phyloP scores from a whole-genome alignment of 2,329 filamentous ascomycete species.

The Trichoderma lentiforme region DNA sequence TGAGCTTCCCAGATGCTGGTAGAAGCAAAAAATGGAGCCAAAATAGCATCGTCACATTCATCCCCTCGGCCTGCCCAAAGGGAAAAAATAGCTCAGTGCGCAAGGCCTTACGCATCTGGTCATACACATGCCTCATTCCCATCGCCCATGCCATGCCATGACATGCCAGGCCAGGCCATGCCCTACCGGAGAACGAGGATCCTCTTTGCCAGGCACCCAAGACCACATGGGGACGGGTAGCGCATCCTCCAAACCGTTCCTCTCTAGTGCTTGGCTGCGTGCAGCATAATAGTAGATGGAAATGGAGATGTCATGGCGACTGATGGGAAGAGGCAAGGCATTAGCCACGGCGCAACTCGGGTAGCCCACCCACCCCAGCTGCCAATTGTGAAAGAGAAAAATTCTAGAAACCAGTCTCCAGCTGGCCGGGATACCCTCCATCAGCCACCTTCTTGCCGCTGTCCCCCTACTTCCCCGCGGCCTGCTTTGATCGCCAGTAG shows the following conservation, averaged over 20 bases:
- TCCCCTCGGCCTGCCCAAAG: constrained; percentile 11
- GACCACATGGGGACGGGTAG: not conserved
- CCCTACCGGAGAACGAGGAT: constrained; percentile 4
- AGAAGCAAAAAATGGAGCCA: constrained; percentile 4
- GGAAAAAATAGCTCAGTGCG: constrained; percentile 10
- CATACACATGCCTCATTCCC: constrained; percentile 1
- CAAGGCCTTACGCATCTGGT: not conserved
- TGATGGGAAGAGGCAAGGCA: not conserved
- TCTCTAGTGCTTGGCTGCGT: not conserved
- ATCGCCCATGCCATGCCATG: not conserved
- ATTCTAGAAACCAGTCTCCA: constrained; percentile 15
- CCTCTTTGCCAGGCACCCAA: constrained; percentile 3
- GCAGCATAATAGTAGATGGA: not conserved
- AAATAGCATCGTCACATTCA: constrained; percentile 13
- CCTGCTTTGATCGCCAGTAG: not conserved
- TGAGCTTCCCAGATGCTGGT: not conserved
- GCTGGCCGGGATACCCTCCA: constrained; percentile 9
- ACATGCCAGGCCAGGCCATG: not conserved
- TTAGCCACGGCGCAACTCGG: constrained; percentile 1
- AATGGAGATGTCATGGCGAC: not conserved
- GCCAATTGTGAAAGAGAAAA: constrained; percentile 7
- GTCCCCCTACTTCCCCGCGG: constrained; percentile 9
- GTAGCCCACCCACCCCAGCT: not conserved
- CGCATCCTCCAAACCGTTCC: not conserved
- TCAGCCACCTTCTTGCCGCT: not conserved